Evolutionary conservation across 257 asterid species (phyloP), one percentile per base, ranked within the genome.

Genomic region (Voacanga thouarsii): DNA sequence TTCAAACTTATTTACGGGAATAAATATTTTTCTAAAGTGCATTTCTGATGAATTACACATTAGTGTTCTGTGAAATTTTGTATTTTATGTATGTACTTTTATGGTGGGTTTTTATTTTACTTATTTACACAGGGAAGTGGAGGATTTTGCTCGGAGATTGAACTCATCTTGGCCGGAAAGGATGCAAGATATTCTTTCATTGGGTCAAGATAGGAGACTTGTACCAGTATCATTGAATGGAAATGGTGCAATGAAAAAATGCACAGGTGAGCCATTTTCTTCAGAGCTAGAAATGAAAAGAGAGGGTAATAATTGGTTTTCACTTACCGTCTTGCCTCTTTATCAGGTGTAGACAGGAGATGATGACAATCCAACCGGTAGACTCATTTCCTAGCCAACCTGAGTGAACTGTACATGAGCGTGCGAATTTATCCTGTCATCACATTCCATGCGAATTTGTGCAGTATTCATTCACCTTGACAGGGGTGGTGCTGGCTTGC

Each of bases 71-170:
- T 63, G 72, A 63, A 23, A 57, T 18, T 53, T 37, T 18, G 15
- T 2, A 49, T 19, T 28, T 37, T 19, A 41, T n/a, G 47, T 3
- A 64, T 74, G 39, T 9, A 6, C n/a, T 55, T 41, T 66, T 12
- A 2, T 5, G 53, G 1, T 33, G 66, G 15, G 14, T 37, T 55
- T 45, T 24, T 57, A 65, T 72, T 63, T 26, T 55, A 18, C 26
- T 33, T 33, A 33, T 33, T 33, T 33, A 33, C 37, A 55, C 71
- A 86, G 89, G 86, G 89, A 86, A 81, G 89, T 86, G 71, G 89
- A 84, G 77, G 89, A 86, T 81, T 86, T 86, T 84, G 88, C 89
- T 59, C 82, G 89, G 63, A 82, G 89, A 73, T 83, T 86, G 74
- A 84, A 86, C 78, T 84, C 88, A 66, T 88, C 75, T 47, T 86